Percentiles rank a stretch among this genome's conserved stretches.
Evolutionary conservation across 2,329 filamentous ascomycete genomes (phyloP).

Genomic region (Chaetomium strumarium): DNA sequence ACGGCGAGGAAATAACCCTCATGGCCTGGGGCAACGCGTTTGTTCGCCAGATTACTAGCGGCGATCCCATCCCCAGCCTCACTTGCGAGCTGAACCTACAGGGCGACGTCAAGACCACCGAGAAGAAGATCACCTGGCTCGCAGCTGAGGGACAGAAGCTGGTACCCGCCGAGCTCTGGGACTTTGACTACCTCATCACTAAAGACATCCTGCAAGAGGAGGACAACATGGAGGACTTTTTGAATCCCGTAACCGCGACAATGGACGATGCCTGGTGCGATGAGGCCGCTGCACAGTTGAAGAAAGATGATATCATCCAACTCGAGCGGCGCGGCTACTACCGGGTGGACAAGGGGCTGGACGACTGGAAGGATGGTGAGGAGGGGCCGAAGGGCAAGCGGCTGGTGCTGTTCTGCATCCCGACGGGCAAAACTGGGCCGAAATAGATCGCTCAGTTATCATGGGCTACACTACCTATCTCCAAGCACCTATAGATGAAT

Average conservation of each 20-base stretch:
- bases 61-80: conserved; percentile 58
- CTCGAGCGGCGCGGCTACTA: conserved; percentile 92
- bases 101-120: conserved; percentile 89
- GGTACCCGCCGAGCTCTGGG: conserved; percentile 77
- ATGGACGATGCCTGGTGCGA: conserved; percentile 73
- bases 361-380: conserved; percentile 45
- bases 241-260: conserved; percentile 70
- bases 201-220: conserved; percentile 92
- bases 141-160: conserved; percentile 69
- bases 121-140: conserved; percentile 96
- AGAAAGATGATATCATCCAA: conserved; percentile 88
- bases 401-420: conserved; percentile 52
- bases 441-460: conserved; percentile 16
- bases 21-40: conserved; percentile 96
- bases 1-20: conserved; percentile 86
- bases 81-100: conserved; percentile 83
- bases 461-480: neutral
- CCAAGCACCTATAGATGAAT: neutral
- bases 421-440: conserved; percentile 44
- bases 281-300: conserved; percentile 69
- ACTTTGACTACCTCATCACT: conserved; percentile 91
- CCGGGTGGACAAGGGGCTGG: conserved; percentile 65
- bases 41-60: conserved; percentile 57
- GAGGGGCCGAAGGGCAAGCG: conserved; percentile 43
- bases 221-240: conserved; percentile 75